phyloP scores from a whole-genome alignment of 768 basidiomycete genomes.

The Boletus pseudopeckii region DNA sequence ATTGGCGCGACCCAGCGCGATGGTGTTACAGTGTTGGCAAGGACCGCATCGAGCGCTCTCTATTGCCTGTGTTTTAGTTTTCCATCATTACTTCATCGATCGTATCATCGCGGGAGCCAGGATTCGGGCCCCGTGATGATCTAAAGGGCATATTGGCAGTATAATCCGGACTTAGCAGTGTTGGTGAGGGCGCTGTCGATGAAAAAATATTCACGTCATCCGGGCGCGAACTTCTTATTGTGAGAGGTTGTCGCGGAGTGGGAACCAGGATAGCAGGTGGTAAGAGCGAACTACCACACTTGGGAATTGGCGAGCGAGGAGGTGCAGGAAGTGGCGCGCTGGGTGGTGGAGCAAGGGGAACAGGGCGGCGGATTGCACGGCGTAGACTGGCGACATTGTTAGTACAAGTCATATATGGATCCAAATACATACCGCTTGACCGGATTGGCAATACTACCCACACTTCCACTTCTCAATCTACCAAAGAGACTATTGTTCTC shows the following conservation, averaged over 20 bases:
- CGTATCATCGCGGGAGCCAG: not conserved
- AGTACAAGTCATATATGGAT: not conserved
- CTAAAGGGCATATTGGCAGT: constrained; percentile 10
- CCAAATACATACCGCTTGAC: constrained; percentile 32
- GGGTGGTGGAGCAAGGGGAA: constrained; percentile 28
- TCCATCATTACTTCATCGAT: constrained; percentile 24
- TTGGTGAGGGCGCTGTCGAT: not conserved
- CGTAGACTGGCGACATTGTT: constrained; percentile 34
- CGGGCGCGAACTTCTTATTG: not conserved
- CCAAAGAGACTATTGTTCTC: constrained; percentile 44
- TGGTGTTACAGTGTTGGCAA: not conserved
- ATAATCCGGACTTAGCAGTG: constrained; percentile 9
- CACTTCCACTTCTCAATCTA: constrained; percentile 56
- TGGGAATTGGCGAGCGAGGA: constrained; percentile 22
- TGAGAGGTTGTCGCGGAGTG: constrained; percentile 19
- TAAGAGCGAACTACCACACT: constrained; percentile 10
- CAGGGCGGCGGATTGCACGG: constrained; percentile 33
- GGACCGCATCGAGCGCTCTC: constrained; percentile 12
- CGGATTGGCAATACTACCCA: constrained; percentile 29
- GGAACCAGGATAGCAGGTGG: constrained; percentile 20
- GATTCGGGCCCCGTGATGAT: constrained; percentile 1
- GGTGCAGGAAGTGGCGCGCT: constrained; percentile 28
- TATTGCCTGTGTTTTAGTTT: constrained; percentile 2
- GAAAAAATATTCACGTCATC: constrained; percentile 4
- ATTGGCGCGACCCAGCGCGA: constrained; percentile 15